These are phyloP conservation scores for Saccharomycopsis babjevae DNA, from an alignment of 805 yeast species.

Conservation along the genomic window DNA sequence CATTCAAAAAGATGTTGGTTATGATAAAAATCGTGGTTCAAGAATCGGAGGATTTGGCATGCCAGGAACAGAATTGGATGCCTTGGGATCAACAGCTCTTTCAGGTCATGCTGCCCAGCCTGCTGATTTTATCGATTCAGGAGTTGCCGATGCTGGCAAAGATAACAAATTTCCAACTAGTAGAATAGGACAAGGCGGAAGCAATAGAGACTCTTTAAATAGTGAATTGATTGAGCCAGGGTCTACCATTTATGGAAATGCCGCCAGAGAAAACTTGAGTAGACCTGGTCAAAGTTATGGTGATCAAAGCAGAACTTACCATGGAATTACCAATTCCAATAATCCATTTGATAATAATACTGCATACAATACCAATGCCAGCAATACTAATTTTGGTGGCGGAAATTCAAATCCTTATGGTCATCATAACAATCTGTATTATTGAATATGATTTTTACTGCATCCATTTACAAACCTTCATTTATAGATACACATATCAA, in stretches of 20 bases:
- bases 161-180: background rate
- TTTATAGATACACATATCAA: background rate
- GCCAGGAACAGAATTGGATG: slow-evolving; percentile 17
- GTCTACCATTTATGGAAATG: background rate
- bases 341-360: background rate
- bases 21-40: slow-evolving; percentile 18
- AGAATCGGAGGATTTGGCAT: background rate
- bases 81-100: slow-evolving; percentile 17
- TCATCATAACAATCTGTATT: background rate
- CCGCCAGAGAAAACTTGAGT: background rate
- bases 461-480: background rate
- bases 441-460: background rate
- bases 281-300: background rate
- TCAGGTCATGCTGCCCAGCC: slow-evolving; percentile 11
- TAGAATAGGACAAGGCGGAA: background rate
- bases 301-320: background rate
- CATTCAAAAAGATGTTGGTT: slow-evolving; percentile 53
- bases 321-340: background rate
- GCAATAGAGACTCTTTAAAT: background rate
- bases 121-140: background rate
- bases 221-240: background rate
- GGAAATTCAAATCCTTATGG: background rate
- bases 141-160: background rate
- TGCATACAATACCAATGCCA: background rate
- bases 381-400: background rate